Conservation (phyloP, 495 filamentous ascomycete species). For the Opeltia flavorubescens region DNA sequence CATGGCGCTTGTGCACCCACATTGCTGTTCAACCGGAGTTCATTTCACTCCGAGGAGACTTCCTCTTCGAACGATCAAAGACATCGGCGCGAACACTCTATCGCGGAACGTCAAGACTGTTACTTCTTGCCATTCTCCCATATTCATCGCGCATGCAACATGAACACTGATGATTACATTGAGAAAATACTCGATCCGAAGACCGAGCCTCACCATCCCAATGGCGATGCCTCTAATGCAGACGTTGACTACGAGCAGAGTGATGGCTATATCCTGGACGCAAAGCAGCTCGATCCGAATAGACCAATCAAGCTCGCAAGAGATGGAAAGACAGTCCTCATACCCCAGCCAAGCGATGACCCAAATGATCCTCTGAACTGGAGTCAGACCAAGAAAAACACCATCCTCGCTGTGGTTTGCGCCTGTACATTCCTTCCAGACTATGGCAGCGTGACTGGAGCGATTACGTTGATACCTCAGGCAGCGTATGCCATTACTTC, state of each 20-base stretch:
- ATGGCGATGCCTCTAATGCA: neutral
- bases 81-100: too few species aligned
- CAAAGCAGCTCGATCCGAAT: conserved; percentile 6
- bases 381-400: conserved; percentile 35
- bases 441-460: conserved; percentile 41
- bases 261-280: conserved; percentile 24
- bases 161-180: neutral
- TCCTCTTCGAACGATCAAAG: too few species aligned
- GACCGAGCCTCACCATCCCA: neutral
- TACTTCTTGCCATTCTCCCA: too few species aligned
- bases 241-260: neutral
- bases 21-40: too few species aligned
- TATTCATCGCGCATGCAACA: neutral
- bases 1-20: too few species aligned
- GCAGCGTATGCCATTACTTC: conserved; percentile 17
- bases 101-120: too few species aligned
- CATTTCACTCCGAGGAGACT: too few species aligned
- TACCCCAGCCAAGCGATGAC: conserved; percentile 44
- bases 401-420: conserved; percentile 40
- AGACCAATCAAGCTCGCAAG: conserved; percentile 23
- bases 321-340: conserved; percentile 37
- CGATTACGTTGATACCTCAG: conserved; percentile 38
- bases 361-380: conserved; percentile 47
- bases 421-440: conserved; percentile 40
- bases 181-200: neutral